Evolutionary conservation across 345 rosid genomes (phyloP).

Genomic region (Acer yangbiense): DNA sequence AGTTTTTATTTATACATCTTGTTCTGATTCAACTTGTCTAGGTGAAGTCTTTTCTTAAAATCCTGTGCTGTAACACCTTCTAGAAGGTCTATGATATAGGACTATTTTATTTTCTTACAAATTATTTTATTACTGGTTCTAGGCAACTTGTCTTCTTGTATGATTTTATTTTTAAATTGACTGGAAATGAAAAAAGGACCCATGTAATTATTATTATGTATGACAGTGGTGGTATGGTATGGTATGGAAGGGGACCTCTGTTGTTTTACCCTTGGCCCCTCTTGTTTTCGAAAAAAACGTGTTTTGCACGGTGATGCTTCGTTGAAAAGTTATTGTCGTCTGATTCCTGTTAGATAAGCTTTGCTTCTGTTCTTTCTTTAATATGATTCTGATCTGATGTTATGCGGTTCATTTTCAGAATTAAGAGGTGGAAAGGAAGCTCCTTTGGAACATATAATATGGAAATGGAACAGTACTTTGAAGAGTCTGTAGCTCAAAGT

Average conservation of each 20-base stretch:
- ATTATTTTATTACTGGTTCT: background rate
- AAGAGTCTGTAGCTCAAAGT: slow-evolving; percentile 33
- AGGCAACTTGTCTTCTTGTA: background rate
- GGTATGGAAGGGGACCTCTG: background rate
- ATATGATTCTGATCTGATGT: background rate
- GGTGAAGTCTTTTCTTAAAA: background rate
- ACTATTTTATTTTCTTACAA: background rate
- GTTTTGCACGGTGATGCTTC: background rate
- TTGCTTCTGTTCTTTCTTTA: background rate
- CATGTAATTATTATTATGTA: background rate
- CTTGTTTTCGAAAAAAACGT: background rate
- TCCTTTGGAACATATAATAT: slow-evolving; percentile 8
- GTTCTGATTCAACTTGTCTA: background rate
- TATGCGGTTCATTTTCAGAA: slow-evolving; percentile 21
- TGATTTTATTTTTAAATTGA: background rate
- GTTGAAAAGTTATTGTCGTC: background rate
- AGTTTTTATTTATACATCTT: background rate
- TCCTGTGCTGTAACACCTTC: background rate
- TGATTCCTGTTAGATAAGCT: background rate
- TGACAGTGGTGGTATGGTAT: background rate
- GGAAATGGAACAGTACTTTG: slow-evolving; percentile 37
- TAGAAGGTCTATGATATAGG: background rate
- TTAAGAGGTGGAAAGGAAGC: slow-evolving; percentile 7
- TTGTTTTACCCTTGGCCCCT: background rate
- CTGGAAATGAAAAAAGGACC: slow-evolving; percentile 8